Evolutionary conservation across 495 filamentous ascomycete genomes (phyloP).

Genomic region (Penicillium lividum): DNA sequence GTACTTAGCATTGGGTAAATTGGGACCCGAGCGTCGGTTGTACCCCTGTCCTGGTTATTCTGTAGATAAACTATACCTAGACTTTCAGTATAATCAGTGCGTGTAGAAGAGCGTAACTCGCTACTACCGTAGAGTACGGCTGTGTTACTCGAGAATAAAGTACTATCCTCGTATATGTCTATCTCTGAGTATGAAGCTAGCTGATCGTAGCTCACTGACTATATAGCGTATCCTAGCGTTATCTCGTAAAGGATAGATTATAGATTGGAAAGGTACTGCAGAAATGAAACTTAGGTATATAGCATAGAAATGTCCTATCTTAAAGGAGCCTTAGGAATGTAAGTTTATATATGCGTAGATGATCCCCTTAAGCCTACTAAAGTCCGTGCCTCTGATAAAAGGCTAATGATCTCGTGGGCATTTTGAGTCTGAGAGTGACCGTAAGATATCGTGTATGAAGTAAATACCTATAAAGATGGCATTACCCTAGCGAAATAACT

Average conservation of each 20-base stretch:
- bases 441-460: neutral
- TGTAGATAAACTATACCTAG: neutral
- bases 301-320: no score
- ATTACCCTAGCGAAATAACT: no score
- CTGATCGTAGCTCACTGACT: neutral
- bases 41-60: neutral
- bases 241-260: neutral
- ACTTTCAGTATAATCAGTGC: neutral
- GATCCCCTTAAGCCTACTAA: no score
- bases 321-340: no score
- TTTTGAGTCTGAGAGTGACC: neutral
- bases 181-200: neutral
- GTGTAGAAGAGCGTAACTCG: neutral
- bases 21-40: neutral
- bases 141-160: neutral
- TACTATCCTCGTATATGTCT: neutral
- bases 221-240: neutral
- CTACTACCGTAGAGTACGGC: neutral
- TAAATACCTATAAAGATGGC: no score
- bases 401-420: neutral
- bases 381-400: no score
- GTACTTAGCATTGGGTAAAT: neutral
- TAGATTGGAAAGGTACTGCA: no score
- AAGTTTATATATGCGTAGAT: no score
- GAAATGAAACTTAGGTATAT: no score